Conservation (phyloP, 257 asterid genomes). For the Solanum sitiens region DNA sequence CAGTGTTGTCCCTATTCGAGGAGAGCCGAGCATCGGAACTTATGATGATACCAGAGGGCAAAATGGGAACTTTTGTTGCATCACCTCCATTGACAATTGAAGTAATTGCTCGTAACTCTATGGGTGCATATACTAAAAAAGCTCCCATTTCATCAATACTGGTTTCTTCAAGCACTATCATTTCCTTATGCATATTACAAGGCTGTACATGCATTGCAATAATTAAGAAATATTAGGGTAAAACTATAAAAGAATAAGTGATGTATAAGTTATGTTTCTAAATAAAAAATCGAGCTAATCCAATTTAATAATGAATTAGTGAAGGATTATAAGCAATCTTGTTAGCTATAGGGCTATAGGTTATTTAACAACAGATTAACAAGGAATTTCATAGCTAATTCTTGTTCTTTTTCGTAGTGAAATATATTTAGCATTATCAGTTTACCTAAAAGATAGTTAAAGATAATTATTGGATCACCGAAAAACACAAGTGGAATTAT, state of each 20-base stretch:
- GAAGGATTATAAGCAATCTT: not conserved
- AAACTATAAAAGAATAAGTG: not conserved
- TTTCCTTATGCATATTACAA: conserved; percentile 21
- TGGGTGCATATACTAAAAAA: conserved; percentile 35
- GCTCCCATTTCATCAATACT: conserved; percentile 40
- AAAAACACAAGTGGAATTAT: not conserved
- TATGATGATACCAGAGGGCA: conserved; percentile 56
- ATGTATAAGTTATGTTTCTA: not conserved
- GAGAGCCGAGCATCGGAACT: conserved; percentile 32
- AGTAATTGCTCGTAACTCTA: conserved; percentile 4
- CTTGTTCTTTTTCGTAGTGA: not conserved
- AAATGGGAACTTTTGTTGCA: conserved; percentile 16
- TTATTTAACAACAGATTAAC: not conserved
- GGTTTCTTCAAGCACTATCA: conserved; percentile 57
- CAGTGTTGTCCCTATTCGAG: not conserved
- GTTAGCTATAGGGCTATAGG: not conserved
- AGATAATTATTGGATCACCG: not conserved
- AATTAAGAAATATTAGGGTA: not conserved
- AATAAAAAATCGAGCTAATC: not conserved
- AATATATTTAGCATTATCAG: not conserved
- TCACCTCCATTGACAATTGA: conserved; percentile 31
- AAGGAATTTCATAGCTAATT: not conserved
- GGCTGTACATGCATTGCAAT: conserved; percentile 10
- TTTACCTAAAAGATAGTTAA: not conserved
- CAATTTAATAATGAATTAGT: not conserved